Base-by-base conservation (phyloP, 768 basidiomycete species). In the Phaffia tasmanica region DNA sequence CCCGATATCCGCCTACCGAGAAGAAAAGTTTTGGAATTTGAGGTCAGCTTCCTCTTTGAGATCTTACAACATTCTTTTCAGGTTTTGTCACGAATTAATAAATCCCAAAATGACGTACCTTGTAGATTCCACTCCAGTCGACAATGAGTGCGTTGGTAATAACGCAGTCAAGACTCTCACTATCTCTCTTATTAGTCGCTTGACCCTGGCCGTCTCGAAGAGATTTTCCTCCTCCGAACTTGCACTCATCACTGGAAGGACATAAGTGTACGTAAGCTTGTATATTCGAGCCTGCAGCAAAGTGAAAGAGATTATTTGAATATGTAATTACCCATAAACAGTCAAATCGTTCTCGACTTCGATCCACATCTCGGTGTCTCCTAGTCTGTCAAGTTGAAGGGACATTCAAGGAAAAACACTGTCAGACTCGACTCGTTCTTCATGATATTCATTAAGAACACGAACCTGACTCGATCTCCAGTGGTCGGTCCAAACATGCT, bases 141-240 rank as follows among this genome's bases (percentile, higher is more conserved):
- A 99, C 77, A 70, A 99, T 86, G 60, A 99, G 80, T 1, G 89
- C 91, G 73, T 95, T 98, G 51, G 91, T 98, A 74, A 99, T 91
- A 65, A 97, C 86, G 27, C 95, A 82, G 74, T 99, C 94, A 56
- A 98, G 82, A 0, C 85, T 81, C 57, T 88, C 85, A 0, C 73
- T 70, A 11, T 87, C 82, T 0, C 83, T 79, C 16, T 84, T 79
- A 70, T 87, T 84, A 1, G 87, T 88, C 0, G 85, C 85, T 75
- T 98, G 93, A 9, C 93, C 95, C 88, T 95, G 94, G 6, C 95
- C 95, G 72, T 98, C 95, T 27, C 94, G 86, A 61, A 98, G 88
- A 1, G 86, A 83, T 77, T 98, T 97, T 21, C 90, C 94, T 73
- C 92, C 94, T 9, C 95, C 95, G 72, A 99, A 99, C 78, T 69